Base-by-base conservation (phyloP, 495 filamentous ascomycete genomes). In the Penicillium cosmopolitanum region DNA sequence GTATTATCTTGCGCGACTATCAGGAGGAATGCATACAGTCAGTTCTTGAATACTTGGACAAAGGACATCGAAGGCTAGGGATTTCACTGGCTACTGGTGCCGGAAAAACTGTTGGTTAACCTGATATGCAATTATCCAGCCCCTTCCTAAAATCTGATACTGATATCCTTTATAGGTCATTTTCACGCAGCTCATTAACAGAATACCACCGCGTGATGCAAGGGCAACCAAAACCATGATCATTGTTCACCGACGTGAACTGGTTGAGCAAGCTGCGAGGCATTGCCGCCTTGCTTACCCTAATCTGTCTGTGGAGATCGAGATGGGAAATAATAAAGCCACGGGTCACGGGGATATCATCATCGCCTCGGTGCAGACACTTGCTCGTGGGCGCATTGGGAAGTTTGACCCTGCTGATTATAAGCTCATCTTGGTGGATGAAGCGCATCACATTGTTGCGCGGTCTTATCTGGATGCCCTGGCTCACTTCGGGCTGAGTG, bases 391-490 rank as follows among this genome's bases (percentile, higher is more conserved):
- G 48, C 82, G 95, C 28, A 80, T 97, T 13, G 51, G 65, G 34
- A 97, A 96, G 62, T 98, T 92, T 65, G 86, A 97, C 58, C 90
- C 93, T 0, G 72, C 58, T 2, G 73, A 74, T 19, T 97, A 94
- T 80, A 99, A 99, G 70, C 84, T 99, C 0, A 74, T 99, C 3
- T 81, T 99, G 13, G 94, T 99, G 7, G 95, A 99, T 65, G 95
- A 99, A 70, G 94, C 92, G n/a, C 95, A 99, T 74, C 95, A 98
- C 73, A 97, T 98, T 51, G 93, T 96, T 34, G 89, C 94, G 5
- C 78, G 83, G 8, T 82, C 84, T 35, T 99, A 97, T 67, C 77
- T 94, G 58, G 80, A 77, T 31, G 82, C 84, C 2, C 72, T 99
- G 55, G 74, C 79, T 2, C 83, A 99, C 73, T 92, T 98, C 69